Conservation (phyloP, 192 early-diverging fungal genomes). For the Mortierella hygrophila region DNA sequence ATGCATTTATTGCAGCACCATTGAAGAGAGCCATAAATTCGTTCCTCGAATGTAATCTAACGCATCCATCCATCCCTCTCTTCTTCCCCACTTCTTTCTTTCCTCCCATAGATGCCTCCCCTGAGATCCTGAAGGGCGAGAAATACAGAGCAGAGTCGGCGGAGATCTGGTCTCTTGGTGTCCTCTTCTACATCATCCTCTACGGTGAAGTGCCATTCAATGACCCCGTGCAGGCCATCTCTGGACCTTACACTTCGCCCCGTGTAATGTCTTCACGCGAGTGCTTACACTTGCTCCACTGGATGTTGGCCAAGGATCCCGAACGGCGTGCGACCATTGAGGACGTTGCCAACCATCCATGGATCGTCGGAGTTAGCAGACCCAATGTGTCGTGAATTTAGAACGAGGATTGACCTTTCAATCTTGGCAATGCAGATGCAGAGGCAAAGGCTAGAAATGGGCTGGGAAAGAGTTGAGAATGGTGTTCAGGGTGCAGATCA, state of each 20-base stretch:
- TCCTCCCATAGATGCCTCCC: conserved; percentile 64
- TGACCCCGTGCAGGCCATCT: conserved; percentile 58
- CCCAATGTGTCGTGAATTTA: background rate
- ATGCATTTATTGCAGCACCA: background rate
- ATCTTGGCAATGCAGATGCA: no score
- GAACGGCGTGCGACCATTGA: conserved; percentile 63
- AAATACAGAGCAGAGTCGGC: conserved; percentile 72
- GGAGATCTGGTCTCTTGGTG: conserved; percentile 81
- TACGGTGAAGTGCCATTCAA: conserved; percentile 73
- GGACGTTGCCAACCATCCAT: conserved; percentile 67
- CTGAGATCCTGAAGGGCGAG: conserved; percentile 73
- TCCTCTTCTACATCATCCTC: conserved; percentile 69
- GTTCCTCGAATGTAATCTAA: no score
- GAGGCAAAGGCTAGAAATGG: no score
- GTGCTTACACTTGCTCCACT: conserved; percentile 66
- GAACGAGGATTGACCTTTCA: no score
- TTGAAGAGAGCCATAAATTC: background rate
- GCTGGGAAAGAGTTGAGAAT: no score
- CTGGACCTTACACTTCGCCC: conserved; percentile 51
- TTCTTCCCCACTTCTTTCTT: no score
- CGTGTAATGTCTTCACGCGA: conserved; percentile 56
- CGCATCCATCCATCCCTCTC: no score
- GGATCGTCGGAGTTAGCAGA: conserved; percentile 60
- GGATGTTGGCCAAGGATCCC: conserved; percentile 70
- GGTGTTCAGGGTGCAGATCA: no score